Evolutionary conservation across 495 filamentous ascomycete genomes (phyloP), one percentile per base, ranked within the genome.

Genomic region (Lasiosphaeriaceae sp.): DNA sequence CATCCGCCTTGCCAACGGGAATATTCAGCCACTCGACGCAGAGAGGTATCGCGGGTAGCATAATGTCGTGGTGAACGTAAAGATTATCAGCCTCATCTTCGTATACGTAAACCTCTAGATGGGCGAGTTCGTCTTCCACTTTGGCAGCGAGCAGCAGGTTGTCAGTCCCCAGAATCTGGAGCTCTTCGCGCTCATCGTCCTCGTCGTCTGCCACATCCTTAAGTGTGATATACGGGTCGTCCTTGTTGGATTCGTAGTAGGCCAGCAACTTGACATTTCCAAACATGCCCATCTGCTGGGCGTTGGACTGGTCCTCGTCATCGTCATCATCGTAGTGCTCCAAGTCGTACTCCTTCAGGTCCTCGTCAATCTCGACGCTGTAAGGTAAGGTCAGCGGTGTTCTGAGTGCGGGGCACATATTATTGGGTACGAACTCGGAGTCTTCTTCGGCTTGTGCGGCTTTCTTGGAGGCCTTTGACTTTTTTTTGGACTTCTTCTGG

Each of bases 21-120:
- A 95, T 74, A 69, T 96, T 88, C 19, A 99, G 74, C 94, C 94
- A 99, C 75, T 99, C 94, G 35, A 96, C 79, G 67, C 90, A 93
- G 14, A 99, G 83, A 2, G 94, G 94, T 71, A 97, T 96, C 29
- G 92, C 92, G 17, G 94, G 94, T 41, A 99, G 84, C 94, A 99
- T 97, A 63, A 99, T 96, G 67, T 99, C 94, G 77, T 99, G 95
- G 76, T 99, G 94, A 11, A 97, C 92, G 70, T 97, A 99, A 37
- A 99, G 85, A 71, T 99, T 97, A 67, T 96, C 94, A 11, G 85
- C 91, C 54, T 69, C 75, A 65, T 97, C 95, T 72, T 98, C 95
- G 71, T 98, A 98, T 26, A 98, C 90, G 69, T 97, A 97, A 45
- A 97, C 86, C 68, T 97, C 95, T 19, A 99, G 81, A 74, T 97